Percentiles rank a stretch among this genome's conserved stretches.
Conservation (phyloP, 768 basidiomycete species). For the Russula virescens region DNA sequence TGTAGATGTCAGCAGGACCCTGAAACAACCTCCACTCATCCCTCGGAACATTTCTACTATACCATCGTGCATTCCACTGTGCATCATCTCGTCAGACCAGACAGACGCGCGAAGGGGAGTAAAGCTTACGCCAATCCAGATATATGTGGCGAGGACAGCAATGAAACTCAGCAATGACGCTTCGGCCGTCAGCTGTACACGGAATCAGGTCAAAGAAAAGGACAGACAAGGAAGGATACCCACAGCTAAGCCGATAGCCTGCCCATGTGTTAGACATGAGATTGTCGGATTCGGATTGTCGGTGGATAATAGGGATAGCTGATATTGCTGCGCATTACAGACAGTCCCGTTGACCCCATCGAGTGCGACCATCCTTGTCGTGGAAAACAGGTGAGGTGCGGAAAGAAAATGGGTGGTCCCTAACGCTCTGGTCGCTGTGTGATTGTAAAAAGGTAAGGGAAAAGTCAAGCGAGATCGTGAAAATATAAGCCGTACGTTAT, state of each 20-base stretch:
- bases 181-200: constrained; percentile 32
- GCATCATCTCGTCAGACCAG: not conserved
- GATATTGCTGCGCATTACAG: constrained; percentile 2
- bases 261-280: constrained; percentile 31
- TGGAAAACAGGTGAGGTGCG: not conserved
- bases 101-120: not conserved
- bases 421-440: not conserved
- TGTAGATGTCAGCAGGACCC: constrained; percentile 38
- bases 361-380: not conserved
- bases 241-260: constrained; percentile 37
- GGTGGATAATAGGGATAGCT: not conserved
- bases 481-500: no score
- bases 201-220: not conserved
- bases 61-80: constrained; percentile 17
- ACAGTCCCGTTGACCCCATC: constrained; percentile 9
- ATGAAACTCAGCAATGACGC: constrained; percentile 25
- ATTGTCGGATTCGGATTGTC: not conserved
- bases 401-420: not conserved
- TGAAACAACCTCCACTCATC: constrained; percentile 28
- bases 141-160: not conserved
- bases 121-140: constrained; percentile 13
- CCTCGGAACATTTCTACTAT: not conserved
- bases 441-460: not conserved
- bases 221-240: not conserved
- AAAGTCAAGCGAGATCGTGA: not conserved